These are phyloP conservation scores for Reticulascus tulasneorum DNA, from an alignment of 2,329 filamentous ascomycete species.

Conservation along the genomic window DNA sequence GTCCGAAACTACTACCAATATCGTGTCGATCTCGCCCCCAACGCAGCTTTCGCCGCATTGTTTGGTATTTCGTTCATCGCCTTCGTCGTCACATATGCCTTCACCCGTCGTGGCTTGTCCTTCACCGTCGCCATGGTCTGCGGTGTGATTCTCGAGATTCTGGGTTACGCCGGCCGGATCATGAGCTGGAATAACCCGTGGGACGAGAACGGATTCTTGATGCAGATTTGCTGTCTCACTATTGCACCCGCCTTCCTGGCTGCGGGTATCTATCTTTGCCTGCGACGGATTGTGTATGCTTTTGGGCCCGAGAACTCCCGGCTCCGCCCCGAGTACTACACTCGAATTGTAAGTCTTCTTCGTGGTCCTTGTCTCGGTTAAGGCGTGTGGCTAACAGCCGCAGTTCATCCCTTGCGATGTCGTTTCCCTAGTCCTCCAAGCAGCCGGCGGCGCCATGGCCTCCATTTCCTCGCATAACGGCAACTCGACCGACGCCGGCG, in stretches of 20 bases:
- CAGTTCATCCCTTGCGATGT: conserved; percentile 63
- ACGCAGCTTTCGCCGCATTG: conserved; percentile 45
- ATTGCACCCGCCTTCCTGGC: conserved; percentile 63
- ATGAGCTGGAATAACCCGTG: conserved; percentile 52
- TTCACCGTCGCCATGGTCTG: conserved; percentile 51
- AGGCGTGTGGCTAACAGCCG: neutral
- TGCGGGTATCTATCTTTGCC: conserved; percentile 60
- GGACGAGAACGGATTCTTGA: conserved; percentile 41
- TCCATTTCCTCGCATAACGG: conserved; percentile 35
- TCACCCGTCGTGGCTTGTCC: conserved; percentile 42
- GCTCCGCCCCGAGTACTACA: conserved; percentile 42
- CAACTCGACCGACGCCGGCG: conserved; percentile 35
- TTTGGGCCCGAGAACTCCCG: conserved; percentile 47
- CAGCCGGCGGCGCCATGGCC: conserved; percentile 53
- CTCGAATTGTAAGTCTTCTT: conserved; percentile 37
- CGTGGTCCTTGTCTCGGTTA: neutral
- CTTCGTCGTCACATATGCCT: conserved; percentile 34
- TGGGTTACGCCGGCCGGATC: conserved; percentile 58
- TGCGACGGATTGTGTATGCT: conserved; percentile 44
- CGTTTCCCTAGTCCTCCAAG: conserved; percentile 57
- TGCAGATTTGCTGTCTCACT: conserved; percentile 60
- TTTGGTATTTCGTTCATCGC: conserved; percentile 43
- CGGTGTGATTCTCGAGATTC: conserved; percentile 51
- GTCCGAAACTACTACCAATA: conserved; percentile 46
- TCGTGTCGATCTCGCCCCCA: conserved; percentile 48